Evolutionary conservation across 2,329 filamentous ascomycete genomes (phyloP).

Genomic region (Ophiosphaerella narmari): DNA sequence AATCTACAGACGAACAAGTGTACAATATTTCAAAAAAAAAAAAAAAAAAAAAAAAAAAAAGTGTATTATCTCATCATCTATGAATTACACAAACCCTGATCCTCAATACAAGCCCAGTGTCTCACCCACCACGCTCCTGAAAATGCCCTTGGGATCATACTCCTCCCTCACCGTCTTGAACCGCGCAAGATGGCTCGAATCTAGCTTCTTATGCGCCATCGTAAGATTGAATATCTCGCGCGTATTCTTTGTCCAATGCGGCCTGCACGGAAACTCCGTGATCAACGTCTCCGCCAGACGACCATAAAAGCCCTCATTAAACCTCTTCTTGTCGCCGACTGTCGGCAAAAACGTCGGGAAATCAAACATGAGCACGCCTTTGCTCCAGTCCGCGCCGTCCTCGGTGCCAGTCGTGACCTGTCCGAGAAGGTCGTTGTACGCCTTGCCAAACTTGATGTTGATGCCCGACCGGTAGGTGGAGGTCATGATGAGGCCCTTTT

Average conservation of each 20-base stretch:
- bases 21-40: no score
- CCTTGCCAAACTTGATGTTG: conserved; percentile 59
- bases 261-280: conserved; percentile 57
- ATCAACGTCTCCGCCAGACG: conserved; percentile 54
- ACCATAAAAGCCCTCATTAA: conserved; percentile 58
- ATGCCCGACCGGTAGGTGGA: conserved; percentile 58
- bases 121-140: conserved; percentile 55
- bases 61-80: not conserved
- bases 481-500: conserved; percentile 54
- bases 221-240: conserved; percentile 50
- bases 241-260: conserved; percentile 62
- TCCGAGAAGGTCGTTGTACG: conserved; percentile 56
- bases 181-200: conserved; percentile 52
- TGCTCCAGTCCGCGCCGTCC: conserved; percentile 55
- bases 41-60: no score
- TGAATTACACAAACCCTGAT: not conserved
- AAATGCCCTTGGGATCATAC: conserved; percentile 56
- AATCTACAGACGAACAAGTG: no score
- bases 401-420: conserved; percentile 56
- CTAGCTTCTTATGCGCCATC: conserved; percentile 53
- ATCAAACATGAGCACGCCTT: conserved; percentile 61
- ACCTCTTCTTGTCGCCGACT: conserved; percentile 53
- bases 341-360: conserved; percentile 56
- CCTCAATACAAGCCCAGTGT: conserved; percentile 49
- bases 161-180: conserved; percentile 56